Evolutionary conservation across 129 eudicot genomes (phyloP).

Genomic region (Tagetes erecta): DNA sequence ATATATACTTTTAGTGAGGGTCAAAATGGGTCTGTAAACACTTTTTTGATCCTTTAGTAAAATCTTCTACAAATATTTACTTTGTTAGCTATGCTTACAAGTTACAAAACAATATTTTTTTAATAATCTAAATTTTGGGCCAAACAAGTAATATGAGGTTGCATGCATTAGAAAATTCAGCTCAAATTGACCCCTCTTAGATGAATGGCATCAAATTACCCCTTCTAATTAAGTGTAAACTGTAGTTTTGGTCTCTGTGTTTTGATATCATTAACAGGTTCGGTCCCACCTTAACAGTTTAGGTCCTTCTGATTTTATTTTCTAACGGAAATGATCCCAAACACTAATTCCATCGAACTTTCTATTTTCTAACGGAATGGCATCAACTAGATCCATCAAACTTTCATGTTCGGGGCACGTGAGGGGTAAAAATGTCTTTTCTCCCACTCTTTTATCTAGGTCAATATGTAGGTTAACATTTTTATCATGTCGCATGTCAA

Average conservation of each 20-base stretch:
- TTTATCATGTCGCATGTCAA: no score
- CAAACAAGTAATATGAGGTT: background rate
- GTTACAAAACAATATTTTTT: background rate
- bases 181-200: background rate
- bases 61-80: background rate
- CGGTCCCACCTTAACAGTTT: no score
- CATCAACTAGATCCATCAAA: no score
- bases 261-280: no score
- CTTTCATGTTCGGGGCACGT: no score
- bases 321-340: no score
- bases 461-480: no score
- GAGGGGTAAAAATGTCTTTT: no score
- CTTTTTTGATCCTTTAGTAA: background rate
- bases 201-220: background rate
- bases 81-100: background rate
- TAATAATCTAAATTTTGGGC: background rate
- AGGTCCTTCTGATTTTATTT: no score
- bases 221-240: constrained; percentile 1
- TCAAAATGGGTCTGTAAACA: background rate
- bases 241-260: background rate
- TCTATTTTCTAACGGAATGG: no score
- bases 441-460: no score
- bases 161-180: background rate
- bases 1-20: background rate
- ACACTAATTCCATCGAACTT: no score